Conservation (phyloP, 2,329 filamentous ascomycete species). For the Neurospora crassa region DNA sequence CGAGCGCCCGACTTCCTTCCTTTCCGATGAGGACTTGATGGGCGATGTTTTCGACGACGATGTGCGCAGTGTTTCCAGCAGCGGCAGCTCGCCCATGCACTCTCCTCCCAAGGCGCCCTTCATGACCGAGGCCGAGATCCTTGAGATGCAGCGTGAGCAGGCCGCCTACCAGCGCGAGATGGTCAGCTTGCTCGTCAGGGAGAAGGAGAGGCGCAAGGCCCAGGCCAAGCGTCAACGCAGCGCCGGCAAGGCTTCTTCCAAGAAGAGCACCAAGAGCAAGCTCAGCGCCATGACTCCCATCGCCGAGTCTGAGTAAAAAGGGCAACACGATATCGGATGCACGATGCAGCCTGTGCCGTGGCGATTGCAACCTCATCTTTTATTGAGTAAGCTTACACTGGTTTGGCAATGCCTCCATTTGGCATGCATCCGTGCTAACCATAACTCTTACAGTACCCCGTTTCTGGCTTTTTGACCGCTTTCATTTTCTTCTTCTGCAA, state of each 20-base stretch:
- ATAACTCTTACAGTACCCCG: not conserved
- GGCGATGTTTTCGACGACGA: constrained; percentile 42
- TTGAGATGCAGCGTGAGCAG: constrained; percentile 41
- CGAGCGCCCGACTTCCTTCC: constrained; percentile 42
- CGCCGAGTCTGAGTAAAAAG: constrained; percentile 39
- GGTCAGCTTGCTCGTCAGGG: constrained; percentile 37
- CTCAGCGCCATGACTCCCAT: constrained; percentile 44
- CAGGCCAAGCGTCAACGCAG: constrained; percentile 29
- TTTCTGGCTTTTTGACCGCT: not conserved
- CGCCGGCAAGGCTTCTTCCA: constrained; percentile 27
- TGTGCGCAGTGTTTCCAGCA: constrained; percentile 35
- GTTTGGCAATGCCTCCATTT: not conserved
- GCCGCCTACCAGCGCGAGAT: constrained; percentile 42
- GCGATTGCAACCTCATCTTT: not conserved
- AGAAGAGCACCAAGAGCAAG: constrained; percentile 42
- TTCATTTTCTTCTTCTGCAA: not conserved
- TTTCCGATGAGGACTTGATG: constrained; percentile 55
- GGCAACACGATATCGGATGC: constrained; percentile 7
- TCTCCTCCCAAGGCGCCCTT: constrained; percentile 20
- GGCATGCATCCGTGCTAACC: not conserved
- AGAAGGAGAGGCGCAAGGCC: constrained; percentile 45
- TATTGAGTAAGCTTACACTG: constrained; percentile 6
- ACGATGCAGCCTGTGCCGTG: constrained; percentile 2
- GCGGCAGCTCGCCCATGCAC: constrained; percentile 30
- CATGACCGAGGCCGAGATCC: constrained; percentile 37